These are phyloP conservation scores for Syzygium jambos DNA, from an alignment of 345 rosid genomes.

Conservation along the genomic window DNA sequence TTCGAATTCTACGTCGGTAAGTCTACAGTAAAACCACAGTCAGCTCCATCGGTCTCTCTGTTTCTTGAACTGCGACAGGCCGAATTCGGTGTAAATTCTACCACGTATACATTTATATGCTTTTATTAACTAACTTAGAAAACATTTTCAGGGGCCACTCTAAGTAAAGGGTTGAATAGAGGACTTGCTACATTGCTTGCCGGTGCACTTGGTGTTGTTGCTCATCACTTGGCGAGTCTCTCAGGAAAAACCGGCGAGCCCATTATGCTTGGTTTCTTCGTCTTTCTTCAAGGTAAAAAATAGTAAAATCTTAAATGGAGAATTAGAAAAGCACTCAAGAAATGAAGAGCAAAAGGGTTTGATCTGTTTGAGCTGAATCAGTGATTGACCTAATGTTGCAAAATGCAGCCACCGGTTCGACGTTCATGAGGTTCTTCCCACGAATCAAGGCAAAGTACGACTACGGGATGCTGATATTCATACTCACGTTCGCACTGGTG, in stretches of 20 bases:
- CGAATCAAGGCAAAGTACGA: slow-evolving; percentile 74
- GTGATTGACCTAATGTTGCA: neutral
- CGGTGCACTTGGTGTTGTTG: slow-evolving; percentile 57
- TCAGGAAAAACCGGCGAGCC: slow-evolving; percentile 56
- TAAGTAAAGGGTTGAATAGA: slow-evolving; percentile 65
- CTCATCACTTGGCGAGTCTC: slow-evolving; percentile 49
- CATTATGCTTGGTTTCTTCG: slow-evolving; percentile 52
- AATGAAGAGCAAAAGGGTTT: neutral
- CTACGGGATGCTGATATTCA: slow-evolving; percentile 66
- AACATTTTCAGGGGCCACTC: slow-evolving; percentile 34
- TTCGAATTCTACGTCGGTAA: slow-evolving; percentile 74
- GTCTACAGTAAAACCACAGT: neutral
- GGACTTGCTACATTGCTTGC: slow-evolving; percentile 59
- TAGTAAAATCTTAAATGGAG: neutral
- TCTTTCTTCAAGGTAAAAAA: slow-evolving; percentile 45
- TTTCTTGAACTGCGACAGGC: neutral
- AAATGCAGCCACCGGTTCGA: slow-evolving; percentile 43
- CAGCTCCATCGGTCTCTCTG: neutral
- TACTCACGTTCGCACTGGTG: slow-evolving; percentile 63
- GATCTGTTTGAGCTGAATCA: neutral
- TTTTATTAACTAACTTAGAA: neutral
- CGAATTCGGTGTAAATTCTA: neutral
- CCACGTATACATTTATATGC: neutral
- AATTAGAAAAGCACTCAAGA: neutral
- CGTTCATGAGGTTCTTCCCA: slow-evolving; percentile 73